Percentiles rank a stretch among this genome's conserved stretches.
Evolutionary conservation across 257 asterid species (phyloP).

Genomic region (Parsonsia alboflavescens): DNA sequence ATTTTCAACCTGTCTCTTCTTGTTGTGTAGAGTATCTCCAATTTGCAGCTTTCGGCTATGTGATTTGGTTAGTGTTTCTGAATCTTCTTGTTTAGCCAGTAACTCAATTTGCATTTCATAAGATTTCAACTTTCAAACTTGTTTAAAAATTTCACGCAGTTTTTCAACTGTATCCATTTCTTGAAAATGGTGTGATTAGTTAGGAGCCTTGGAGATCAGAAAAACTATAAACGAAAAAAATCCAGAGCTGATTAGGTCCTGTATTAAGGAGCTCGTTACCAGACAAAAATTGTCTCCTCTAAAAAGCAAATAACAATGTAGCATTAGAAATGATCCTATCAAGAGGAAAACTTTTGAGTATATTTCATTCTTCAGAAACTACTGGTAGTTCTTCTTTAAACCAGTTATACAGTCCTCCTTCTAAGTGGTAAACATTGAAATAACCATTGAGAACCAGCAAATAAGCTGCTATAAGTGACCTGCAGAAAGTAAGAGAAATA

Average conservation of each 20-base stretch:
- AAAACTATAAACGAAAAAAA: background rate
- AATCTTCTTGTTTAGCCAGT: background rate
- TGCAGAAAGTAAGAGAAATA: slow-evolving; percentile 30
- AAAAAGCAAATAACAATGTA: background rate
- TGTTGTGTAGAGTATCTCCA: background rate
- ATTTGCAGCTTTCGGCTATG: background rate
- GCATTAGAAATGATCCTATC: background rate
- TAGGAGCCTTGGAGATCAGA: background rate
- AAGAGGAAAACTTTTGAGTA: slow-evolving; percentile 5
- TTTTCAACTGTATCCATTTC: background rate
- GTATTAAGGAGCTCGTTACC: background rate
- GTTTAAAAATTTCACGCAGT: background rate
- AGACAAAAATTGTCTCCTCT: background rate
- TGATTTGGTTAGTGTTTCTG: background rate
- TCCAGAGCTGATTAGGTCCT: background rate
- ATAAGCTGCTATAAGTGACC: slow-evolving; percentile 97
- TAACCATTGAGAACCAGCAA: slow-evolving; percentile 86
- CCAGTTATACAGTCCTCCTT: slow-evolving; percentile 85
- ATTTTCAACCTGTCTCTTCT: background rate
- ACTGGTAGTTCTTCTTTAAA: slow-evolving; percentile 66
- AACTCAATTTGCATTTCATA: background rate
- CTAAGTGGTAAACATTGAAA: slow-evolving; percentile 70
- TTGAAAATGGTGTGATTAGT: background rate
- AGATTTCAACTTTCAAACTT: background rate
- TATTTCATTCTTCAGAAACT: slow-evolving; percentile 45